A percentile compares a stretch with the other conserved stretches of the same genome.
These are phyloP conservation scores for Tolypocladium guangdongense DNA, from an alignment of 2,329 filamentous ascomycete genomes.

Conservation along the genomic window DNA sequence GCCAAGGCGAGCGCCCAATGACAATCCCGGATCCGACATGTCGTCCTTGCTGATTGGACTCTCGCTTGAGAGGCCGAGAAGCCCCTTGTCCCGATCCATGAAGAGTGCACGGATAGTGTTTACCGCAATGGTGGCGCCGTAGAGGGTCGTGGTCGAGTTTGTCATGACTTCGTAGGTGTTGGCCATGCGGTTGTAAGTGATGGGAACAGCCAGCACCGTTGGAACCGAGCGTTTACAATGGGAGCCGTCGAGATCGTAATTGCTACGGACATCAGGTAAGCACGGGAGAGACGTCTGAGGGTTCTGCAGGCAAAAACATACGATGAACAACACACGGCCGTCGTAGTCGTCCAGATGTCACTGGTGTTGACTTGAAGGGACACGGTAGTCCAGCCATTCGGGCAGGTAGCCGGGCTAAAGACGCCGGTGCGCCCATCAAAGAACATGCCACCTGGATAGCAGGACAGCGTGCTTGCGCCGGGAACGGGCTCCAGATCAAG, in stretches of 20 bases:
- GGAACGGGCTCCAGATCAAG: constrained; percentile 24
- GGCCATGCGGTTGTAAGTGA: constrained; percentile 23
- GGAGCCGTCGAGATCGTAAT: constrained; percentile 21
- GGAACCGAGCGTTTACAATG: constrained; percentile 23
- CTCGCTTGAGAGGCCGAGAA: constrained; percentile 22
- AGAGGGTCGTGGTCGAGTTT: constrained; percentile 25
- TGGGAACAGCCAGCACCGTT: constrained; percentile 25
- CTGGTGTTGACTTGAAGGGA: constrained; percentile 19
- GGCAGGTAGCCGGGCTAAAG: constrained; percentile 28
- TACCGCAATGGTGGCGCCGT: constrained; percentile 25
- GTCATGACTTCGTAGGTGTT: constrained; percentile 22
- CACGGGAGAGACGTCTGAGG: background rate
- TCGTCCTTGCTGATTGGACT: constrained; percentile 14
- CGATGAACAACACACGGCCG: constrained; percentile 29
- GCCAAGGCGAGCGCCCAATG: constrained; percentile 20
- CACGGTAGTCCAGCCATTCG: constrained; percentile 28
- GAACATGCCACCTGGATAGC: constrained; percentile 31
- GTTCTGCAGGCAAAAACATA: constrained; percentile 14
- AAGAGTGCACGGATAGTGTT: constrained; percentile 27
- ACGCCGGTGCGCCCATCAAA: constrained; percentile 23
- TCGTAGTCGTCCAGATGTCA: constrained; percentile 21
- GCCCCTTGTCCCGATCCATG: constrained; percentile 21
- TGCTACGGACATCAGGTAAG: constrained; percentile 14
- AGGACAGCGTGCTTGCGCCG: constrained; percentile 26
- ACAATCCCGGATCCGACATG: constrained; percentile 9